phyloP scores from a whole-genome alignment of 768 basidiomycete species.

The Rossbeevera mucosa region DNA sequence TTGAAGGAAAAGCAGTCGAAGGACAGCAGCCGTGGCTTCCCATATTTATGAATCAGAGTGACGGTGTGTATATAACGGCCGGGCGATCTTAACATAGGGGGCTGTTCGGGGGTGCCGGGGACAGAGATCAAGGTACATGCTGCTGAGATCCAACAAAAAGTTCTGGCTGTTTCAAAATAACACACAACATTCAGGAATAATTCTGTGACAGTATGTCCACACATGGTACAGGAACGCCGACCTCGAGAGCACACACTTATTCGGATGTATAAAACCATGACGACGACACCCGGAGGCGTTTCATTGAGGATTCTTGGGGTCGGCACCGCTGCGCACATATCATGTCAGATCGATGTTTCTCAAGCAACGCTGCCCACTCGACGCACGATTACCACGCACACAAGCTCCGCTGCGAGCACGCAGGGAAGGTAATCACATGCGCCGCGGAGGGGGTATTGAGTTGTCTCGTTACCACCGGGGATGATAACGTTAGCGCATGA shows the following conservation, averaged over 20 bases:
- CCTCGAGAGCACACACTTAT: neutral
- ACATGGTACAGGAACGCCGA: neutral
- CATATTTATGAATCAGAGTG: neutral
- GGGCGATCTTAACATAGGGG: neutral
- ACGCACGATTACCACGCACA: neutral
- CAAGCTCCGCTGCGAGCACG: neutral
- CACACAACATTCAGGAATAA: neutral
- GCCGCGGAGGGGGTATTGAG: neutral
- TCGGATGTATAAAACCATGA: neutral
- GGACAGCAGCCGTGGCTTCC: neutral
- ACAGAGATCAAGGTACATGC: neutral
- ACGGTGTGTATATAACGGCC: neutral
- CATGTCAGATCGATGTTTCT: neutral
- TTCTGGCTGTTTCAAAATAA: neutral
- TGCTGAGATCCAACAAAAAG: neutral
- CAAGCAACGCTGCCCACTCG: neutral
- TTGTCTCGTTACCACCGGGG: neutral
- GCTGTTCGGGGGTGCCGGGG: neutral
- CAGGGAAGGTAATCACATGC: neutral
- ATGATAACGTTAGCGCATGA: neutral
- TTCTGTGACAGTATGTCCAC: neutral
- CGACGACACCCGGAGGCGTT: neutral
- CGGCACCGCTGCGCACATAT: neutral
- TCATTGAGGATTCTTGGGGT: neutral
- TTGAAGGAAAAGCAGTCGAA: neutral